Base-by-base conservation (phyloP, 2,329 filamentous ascomycete species). In the Venturia pyrina region DNA sequence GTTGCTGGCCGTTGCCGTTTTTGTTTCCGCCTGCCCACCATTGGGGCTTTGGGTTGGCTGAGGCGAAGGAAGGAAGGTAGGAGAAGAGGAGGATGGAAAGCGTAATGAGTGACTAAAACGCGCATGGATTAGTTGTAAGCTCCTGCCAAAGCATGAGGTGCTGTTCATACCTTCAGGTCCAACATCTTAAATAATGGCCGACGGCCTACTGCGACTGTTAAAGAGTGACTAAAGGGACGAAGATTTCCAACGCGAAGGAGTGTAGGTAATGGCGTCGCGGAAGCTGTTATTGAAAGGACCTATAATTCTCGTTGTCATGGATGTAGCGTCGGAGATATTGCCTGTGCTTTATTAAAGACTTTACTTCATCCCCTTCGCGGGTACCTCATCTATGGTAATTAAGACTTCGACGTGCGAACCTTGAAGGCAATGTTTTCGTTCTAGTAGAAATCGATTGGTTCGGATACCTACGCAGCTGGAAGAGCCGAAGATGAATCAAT, bases 31-130 rank as follows among this genome's bases (percentile, higher is more conserved):
- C 21, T 13, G 19, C 60, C 40, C 40, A 28, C 60, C 60, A 62
- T 46, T 62, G 60, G 17, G 60, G 60, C 4, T 43, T 15, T 17
- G 60, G n/a, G 11, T 44, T 34, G 37, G 60, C n/a, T 28, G 21
- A 40, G 21, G 44, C 43, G 24, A 53, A 40, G n/a, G 62, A 46
- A 11, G 43, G 41, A 32, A 37, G 21, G 64, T 34, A 32, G 34
- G 65, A 34, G 56, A 62, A 43, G 44, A 62, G 46, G 62, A 62
- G 53, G 44, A 56, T 32, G 43, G 40, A 46, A 44, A 46, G 60
- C n/a, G 60, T 37, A 59, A 62, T 43, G 60, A 62, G 60, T 43
- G 60, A 62, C 60, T 62, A 46, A 7, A 10, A 44, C 4, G 37
- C 28, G n/a, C 60, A 46, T 44, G 15, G 10, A 13, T 59, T 19